Percentiles rank a stretch among this genome's conserved stretches.
phyloP scores from a whole-genome alignment of 2,329 filamentous ascomycete genomes.

The Trichophyton mentagrophytes region DNA sequence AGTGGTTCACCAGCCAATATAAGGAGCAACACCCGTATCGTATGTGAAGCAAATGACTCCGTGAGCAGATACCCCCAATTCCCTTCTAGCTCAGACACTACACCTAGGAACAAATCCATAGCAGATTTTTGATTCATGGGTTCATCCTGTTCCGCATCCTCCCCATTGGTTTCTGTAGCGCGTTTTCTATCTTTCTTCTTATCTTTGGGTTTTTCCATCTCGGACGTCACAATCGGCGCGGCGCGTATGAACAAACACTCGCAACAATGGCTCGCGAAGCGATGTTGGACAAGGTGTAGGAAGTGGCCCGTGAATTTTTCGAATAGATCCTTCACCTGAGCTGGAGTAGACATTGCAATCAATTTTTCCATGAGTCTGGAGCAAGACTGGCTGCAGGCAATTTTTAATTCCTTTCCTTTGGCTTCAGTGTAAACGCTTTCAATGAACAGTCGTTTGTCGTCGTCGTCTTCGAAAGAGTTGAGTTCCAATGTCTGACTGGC shows the following conservation, averaged over 20 bases:
- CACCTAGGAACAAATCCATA: conserved; percentile 72
- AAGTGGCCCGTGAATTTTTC: conserved; percentile 77
- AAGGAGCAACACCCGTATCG: conserved; percentile 70
- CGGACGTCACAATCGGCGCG: conserved; percentile 63
- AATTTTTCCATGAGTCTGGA: conserved; percentile 85
- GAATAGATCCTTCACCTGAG: conserved; percentile 78
- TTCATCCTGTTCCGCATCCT: conserved; percentile 36
- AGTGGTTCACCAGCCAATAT: conserved; percentile 74
- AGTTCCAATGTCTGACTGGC: conserved; percentile 82
- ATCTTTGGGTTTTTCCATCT: conserved; percentile 42
- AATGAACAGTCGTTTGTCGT: conserved; percentile 60
- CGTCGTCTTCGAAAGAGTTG: conserved; percentile 68
- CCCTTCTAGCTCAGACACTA: conserved; percentile 76
- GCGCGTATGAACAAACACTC: conserved; percentile 81
- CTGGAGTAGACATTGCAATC: conserved; percentile 64
- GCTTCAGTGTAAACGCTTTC: conserved; percentile 79
- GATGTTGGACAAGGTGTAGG: conserved; percentile 77
- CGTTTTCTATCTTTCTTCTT: conserved; percentile 15
- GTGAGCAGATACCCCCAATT: conserved; percentile 74
- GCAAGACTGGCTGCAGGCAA: conserved; percentile 90
- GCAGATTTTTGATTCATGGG: conserved; percentile 45
- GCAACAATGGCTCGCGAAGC: conserved; percentile 94
- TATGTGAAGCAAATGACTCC: conserved; percentile 81
- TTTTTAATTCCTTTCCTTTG: conserved; percentile 83
- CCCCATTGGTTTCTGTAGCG: conserved; percentile 24